Evolutionary conservation across 2,329 filamentous ascomycete species (phyloP), one percentile per base, ranked within the genome.

Genomic region (Trichoderma sp.): DNA sequence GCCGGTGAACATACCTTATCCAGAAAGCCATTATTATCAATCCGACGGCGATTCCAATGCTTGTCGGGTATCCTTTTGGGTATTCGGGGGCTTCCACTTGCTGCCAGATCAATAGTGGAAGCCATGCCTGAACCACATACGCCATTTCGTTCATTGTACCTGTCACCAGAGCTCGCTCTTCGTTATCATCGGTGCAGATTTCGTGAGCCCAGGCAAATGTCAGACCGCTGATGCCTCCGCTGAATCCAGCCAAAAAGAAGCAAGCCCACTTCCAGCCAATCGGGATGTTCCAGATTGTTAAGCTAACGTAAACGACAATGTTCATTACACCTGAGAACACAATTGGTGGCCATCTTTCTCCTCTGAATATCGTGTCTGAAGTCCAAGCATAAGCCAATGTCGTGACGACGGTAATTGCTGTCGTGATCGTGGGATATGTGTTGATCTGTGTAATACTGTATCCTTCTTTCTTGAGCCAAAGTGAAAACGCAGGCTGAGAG

Each of bases 61-160:
- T 83, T 0, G 87, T 89, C 11, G 87, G 82, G 61, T 85, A 90
- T 0, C 89, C 89, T 72, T 90, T 90, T 0, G 78, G 80, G 68
- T 90, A 91, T 54, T 79, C 71, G 0, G 89, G 89, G 0, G 84
- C 86, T 68, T 90, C 87, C 0, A 88, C 81, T 74, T 89, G 86
- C 77, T 88, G 85, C 89, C 89, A 91, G 11, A 90, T 83, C 10
- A 90, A 75, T 37, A 90, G 81, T 7, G 90, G 90, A 52, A 92
- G 76, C 89, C 89, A 92, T 0, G 89, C 87, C 74, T 91, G 89
- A 54, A 92, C 78, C 1, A 91, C 88, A 70, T 91, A 91, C 0
- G 89, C 89, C 80, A 91, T 85, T 74, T 90, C 85, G 70, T 91
- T 92, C 87, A 91, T 91, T 18, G 82, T 79, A 0, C 83, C 89